These are phyloP conservation scores for Fremontodendron californicum DNA, from an alignment of 345 rosid genomes.

Conservation along the genomic window DNA sequence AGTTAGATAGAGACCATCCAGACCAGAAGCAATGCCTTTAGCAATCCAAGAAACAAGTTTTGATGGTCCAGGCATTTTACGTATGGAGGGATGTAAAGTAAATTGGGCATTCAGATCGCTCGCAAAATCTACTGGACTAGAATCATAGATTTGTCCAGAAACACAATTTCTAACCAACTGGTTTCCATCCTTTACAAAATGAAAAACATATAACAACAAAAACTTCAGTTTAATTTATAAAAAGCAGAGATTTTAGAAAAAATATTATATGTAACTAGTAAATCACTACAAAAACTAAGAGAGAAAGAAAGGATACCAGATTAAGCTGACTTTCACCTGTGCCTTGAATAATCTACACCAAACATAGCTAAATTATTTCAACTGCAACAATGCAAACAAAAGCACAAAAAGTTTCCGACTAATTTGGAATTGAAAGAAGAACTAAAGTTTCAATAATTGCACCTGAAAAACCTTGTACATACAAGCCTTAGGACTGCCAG, in stretches of 20 bases:
- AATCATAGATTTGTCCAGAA: conserved; percentile 84
- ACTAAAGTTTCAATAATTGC: neutral
- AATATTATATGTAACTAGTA: neutral
- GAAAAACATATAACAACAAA: neutral
- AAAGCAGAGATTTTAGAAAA: neutral
- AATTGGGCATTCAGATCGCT: conserved; percentile 73
- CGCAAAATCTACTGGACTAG: conserved; percentile 81
- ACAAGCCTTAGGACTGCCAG: conserved; percentile 91
- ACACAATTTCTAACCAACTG: conserved; percentile 68
- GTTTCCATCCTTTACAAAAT: conserved; percentile 56
- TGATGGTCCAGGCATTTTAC: conserved; percentile 54
- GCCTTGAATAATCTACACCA: conserved; percentile 55
- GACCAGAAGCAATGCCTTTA: conserved; percentile 69
- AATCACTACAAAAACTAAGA: neutral
- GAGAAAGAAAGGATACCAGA: conserved; percentile 36
- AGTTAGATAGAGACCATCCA: conserved; percentile 80
- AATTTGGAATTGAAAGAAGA: neutral
- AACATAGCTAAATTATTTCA: conserved; percentile 8
- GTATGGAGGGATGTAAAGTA: conserved; percentile 60
- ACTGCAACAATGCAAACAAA: neutral
- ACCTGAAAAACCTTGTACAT: conserved; percentile 89
- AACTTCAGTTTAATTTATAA: neutral
- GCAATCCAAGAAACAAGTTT: conserved; percentile 74
- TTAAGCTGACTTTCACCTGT: conserved; percentile 55
- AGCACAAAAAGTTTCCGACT: neutral